phyloP scores from a whole-genome alignment of 1,139 yeast species.

The Groenewaldozyma auringiensis region DNA sequence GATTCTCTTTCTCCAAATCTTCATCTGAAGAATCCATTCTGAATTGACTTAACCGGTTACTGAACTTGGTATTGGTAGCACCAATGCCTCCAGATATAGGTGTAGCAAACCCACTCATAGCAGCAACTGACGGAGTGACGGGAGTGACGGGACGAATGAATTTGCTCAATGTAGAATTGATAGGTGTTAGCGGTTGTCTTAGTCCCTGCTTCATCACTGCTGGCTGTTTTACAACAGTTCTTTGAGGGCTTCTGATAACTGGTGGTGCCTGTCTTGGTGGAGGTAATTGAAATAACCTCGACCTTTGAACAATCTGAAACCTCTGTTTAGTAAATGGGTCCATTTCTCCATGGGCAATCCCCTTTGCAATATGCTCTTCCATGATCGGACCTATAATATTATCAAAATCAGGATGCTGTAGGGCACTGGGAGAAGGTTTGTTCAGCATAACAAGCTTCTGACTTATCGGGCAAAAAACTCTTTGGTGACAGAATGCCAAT shows the following conservation, averaged over 20 bases:
- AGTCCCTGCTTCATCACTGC: constrained; percentile 1
- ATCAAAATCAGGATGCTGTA: constrained; percentile 37
- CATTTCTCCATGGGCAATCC: constrained; percentile 56
- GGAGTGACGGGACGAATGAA: neutral
- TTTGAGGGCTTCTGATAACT: neutral
- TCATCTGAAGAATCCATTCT: constrained; percentile 11
- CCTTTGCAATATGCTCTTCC: constrained; percentile 41
- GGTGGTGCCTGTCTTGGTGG: neutral
- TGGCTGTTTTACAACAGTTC: neutral
- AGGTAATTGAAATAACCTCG: neutral
- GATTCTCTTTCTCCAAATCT: neutral
- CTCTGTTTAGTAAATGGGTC: constrained; percentile 56
- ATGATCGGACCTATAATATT: constrained; percentile 55
- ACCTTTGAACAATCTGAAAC: constrained; percentile 4
- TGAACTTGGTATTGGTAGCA: constrained; percentile 2
- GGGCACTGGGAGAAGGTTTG: constrained; percentile 22
- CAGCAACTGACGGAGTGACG: neutral
- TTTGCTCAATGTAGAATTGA: neutral
- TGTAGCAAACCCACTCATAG: neutral
- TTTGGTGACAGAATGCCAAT: constrained; percentile 75
- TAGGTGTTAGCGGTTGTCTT: constrained; percentile 4
- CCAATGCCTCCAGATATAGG: neutral
- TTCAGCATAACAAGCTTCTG: constrained; percentile 49
- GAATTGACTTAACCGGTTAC: constrained; percentile 7
- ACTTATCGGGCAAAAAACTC: constrained; percentile 66